These are phyloP conservation scores for Macaranga tanarius DNA, from an alignment of 441 rosid genomes.

Conservation along the genomic window DNA sequence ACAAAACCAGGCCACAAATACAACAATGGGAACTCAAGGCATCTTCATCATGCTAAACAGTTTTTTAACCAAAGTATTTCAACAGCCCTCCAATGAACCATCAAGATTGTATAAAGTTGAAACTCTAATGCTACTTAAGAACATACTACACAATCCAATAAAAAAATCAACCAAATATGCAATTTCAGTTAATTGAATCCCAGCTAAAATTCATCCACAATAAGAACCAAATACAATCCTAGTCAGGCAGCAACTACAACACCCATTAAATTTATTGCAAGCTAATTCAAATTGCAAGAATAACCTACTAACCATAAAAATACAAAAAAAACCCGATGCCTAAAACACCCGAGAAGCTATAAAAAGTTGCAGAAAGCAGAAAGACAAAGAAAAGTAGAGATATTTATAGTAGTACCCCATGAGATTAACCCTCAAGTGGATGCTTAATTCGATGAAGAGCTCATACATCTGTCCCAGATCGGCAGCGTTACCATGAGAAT, in stretches of 20 bases:
- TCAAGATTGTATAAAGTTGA: background rate
- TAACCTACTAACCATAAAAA: conserved; percentile 6
- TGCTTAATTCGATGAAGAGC: conserved; percentile 93
- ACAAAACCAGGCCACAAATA: background rate
- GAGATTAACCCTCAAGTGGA: conserved; percentile 87
- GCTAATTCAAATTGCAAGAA: background rate
- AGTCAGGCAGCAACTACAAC: background rate
- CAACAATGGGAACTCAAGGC: background rate
- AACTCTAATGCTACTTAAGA: background rate
- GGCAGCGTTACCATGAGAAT: conserved; percentile 99
- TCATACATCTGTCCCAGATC: conserved; percentile 99
- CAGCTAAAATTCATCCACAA: background rate
- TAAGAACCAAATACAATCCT: background rate
- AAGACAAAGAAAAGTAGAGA: background rate
- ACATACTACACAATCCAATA: too few relatives aligned
- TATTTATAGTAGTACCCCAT: conserved; percentile 59
- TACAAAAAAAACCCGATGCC: conserved; percentile 12
- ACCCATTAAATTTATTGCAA: background rate
- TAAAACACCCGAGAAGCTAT: conserved; percentile 10
- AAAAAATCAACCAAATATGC: too few relatives aligned
- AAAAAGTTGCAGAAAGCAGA: conserved; percentile 4
- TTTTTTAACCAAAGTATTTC: background rate
- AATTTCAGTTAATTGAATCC: background rate
- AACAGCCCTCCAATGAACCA: background rate
- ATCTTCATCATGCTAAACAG: background rate